Base-by-base conservation (phyloP, 2,329 filamentous ascomycete genomes). In the Chrysoporthe cubensis region DNA sequence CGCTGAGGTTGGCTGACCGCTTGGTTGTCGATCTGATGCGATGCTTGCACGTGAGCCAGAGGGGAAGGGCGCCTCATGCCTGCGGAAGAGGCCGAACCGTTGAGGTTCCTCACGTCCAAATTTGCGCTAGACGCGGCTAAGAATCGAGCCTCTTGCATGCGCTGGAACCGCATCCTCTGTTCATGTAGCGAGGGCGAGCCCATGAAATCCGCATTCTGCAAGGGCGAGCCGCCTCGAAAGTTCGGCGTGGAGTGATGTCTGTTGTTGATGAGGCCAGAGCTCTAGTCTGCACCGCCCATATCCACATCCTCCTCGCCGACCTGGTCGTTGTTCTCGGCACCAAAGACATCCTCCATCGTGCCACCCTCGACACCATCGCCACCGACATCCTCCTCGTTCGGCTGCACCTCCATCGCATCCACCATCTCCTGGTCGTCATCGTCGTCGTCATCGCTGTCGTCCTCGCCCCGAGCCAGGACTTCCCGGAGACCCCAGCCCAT, bases 401-500 rank as follows among this genome's bases (percentile, higher is more conserved):
- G 73, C 68, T 71, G 73, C 5, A 76, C 77, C 62, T 84, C 82
- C 82, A 86, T 86, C 14, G 81, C 83, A 69, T 85, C 83, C 48
- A 76, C 75, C 70, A 77, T 76, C 48, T 77, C 76, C 59, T 80
- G 78, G 44, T 81, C 82, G 18, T 81, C 80, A 1, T 78, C 80
- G 40, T 74, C 74, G 66, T 74, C 57, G 65, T 74, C 57, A 13
- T 44, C 76, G 16, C 76, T 77, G 13, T 78, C 80, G 1, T 82
- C 80, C 7, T 80, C 82, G 4, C 80, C 83, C n/a, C 76, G 78
- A 0, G 79, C 84, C 85, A 87, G 89, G 34, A 85, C 81, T 42
- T 89, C 85, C 73, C 83, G 83, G 68, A 91, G 75, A 0, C 87
- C 87, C 89, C 89, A 91, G 69, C 86, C 85, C 63, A 87, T 83